Conservation (phyloP, 169 alveolate species). For the Amoebophrya sp. region DNA sequence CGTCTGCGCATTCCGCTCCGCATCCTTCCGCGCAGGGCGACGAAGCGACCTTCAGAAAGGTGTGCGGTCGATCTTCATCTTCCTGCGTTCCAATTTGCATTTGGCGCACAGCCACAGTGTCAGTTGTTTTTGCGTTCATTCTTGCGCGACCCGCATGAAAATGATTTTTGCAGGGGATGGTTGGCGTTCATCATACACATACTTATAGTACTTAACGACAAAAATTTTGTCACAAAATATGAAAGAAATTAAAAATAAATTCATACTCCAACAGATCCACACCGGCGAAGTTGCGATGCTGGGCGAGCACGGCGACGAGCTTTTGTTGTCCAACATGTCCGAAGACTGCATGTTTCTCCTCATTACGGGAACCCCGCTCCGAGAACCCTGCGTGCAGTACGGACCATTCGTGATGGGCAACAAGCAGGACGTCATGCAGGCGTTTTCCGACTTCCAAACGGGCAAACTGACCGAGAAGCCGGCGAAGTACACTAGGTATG, state of each 20-base stretch:
- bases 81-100: too few species aligned
- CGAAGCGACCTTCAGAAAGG: too few species aligned
- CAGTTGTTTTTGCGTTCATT: too few species aligned
- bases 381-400: background rate
- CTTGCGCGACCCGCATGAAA: too few species aligned
- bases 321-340: background rate
- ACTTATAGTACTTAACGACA: too few species aligned
- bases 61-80: too few species aligned
- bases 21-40: too few species aligned
- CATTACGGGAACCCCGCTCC: background rate
- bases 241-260: background rate
- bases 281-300: background rate
- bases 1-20: too few species aligned
- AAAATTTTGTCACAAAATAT: background rate
- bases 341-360: background rate
- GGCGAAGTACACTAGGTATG: background rate
- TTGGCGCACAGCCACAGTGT: too few species aligned
- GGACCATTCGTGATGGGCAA: background rate
- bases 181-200: too few species aligned
- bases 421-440: background rate
- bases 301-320: background rate
- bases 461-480: slow-evolving; percentile 2
- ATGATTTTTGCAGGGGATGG: too few species aligned
- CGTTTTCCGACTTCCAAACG: background rate
- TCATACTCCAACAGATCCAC: background rate